A percentile compares a stretch with the other conserved stretches of the same genome.
These are phyloP conservation scores for Verticillium longisporum DNA, from an alignment of 2,329 filamentous ascomycete species.

Conservation along the genomic window DNA sequence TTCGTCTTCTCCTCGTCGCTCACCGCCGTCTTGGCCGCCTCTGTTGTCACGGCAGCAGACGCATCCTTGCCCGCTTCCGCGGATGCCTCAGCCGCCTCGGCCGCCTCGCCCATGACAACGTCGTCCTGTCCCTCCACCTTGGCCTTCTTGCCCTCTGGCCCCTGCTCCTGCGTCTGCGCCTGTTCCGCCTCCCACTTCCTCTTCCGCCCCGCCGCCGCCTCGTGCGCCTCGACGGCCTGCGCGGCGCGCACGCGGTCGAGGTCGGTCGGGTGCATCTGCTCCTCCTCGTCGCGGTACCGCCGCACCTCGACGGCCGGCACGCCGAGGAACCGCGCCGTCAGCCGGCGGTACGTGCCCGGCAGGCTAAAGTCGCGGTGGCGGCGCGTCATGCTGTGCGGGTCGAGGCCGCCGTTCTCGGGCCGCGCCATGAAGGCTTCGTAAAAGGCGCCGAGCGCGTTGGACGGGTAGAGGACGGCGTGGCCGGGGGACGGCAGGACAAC, in stretches of 20 bases:
- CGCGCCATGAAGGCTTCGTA: conserved; percentile 83
- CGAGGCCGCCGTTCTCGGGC: conserved; percentile 67
- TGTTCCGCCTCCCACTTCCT: conserved; percentile 14
- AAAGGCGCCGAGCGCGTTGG: conserved; percentile 75
- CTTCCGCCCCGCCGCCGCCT: conserved; percentile 6
- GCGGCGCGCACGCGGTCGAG: conserved; percentile 56
- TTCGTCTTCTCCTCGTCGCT: conserved; percentile 33
- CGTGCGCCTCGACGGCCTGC: conserved; percentile 18
- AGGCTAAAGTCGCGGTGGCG: conserved; percentile 82
- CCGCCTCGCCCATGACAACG: conserved; percentile 5
- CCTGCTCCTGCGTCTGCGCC: conserved; percentile 12
- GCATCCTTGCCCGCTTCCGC: conserved; percentile 8
- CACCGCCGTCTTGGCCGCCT: conserved; percentile 8
- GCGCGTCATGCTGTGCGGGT: conserved; percentile 82
- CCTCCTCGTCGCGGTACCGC: conserved; percentile 60
- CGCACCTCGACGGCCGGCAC: conserved; percentile 57
- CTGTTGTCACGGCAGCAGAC: neutral
- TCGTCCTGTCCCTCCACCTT: conserved; percentile 12
- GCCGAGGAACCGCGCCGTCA: conserved; percentile 63
- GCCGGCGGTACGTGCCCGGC: conserved; percentile 79
- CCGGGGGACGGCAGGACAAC: conserved; percentile 89
- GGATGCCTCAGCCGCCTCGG: conserved; percentile 2
- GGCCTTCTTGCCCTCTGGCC: conserved; percentile 16
- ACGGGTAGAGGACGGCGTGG: conserved; percentile 80
- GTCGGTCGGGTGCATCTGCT: conserved; percentile 88